A percentile compares a stretch with the other conserved stretches of the same genome.
Conservation (phyloP, 1,139 yeast genomes). For the Yamadazyma membranifaciens region DNA sequence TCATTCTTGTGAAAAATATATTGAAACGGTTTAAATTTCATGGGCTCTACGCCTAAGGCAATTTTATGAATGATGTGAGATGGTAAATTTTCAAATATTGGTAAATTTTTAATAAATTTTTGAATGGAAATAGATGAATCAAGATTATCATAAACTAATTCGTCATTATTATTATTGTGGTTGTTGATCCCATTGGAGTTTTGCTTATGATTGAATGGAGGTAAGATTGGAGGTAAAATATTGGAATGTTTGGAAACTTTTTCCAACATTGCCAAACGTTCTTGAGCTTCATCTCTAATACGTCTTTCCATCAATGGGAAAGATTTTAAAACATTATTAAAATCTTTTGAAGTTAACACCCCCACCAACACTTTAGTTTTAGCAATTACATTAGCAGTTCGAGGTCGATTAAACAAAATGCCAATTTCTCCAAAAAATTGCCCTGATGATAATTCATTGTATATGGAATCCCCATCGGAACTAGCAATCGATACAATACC, state of each 20-base stretch:
- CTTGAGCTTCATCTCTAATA: slow-evolving; percentile 77
- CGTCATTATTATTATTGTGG: background rate
- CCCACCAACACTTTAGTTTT: slow-evolving; percentile 64
- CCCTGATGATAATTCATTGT: slow-evolving; percentile 69
- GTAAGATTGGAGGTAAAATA: slow-evolving; percentile 7
- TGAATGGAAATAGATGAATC: slow-evolving; percentile 56
- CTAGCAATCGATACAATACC: slow-evolving; percentile 74
- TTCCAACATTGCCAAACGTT: slow-evolving; percentile 67
- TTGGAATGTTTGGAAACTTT: slow-evolving; percentile 42
- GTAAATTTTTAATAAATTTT: slow-evolving; percentile 55
- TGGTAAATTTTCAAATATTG: slow-evolving; percentile 58
- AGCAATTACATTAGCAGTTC: slow-evolving; percentile 81
- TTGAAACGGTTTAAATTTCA: slow-evolving; percentile 53
- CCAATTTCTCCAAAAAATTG: slow-evolving; percentile 80
- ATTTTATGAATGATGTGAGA: slow-evolving; percentile 57
- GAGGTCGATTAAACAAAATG: slow-evolving; percentile 66
- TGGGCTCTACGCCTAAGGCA: slow-evolving; percentile 62
- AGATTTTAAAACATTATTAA: slow-evolving; percentile 56
- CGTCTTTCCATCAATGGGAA: slow-evolving; percentile 66
- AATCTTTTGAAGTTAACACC: slow-evolving; percentile 62
- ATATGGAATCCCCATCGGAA: slow-evolving; percentile 71
- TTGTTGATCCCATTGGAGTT: background rate
- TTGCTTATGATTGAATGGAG: background rate
- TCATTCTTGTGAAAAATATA: slow-evolving; percentile 61
- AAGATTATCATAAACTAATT: slow-evolving; percentile 11